Conservation (phyloP, 2,329 filamentous ascomycete species). For the Cercospora sojina region DNA sequence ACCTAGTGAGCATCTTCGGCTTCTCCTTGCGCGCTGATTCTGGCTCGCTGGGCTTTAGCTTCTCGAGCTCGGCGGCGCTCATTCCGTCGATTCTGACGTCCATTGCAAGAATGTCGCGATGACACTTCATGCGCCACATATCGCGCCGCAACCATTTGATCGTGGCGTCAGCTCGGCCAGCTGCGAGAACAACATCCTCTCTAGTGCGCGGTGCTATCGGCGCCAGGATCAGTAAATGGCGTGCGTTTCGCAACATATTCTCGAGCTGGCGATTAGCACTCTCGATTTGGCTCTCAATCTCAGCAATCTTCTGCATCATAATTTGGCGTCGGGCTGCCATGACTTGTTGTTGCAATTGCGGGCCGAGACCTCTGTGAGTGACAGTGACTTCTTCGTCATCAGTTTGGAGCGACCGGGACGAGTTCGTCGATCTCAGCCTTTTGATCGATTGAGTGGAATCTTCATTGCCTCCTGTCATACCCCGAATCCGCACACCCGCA, state of each 20-base stretch:
- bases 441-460: slow-evolving; percentile 71
- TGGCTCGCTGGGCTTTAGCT: slow-evolving; percentile 18
- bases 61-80: slow-evolving; percentile 28
- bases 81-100: slow-evolving; percentile 78
- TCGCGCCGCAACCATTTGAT: slow-evolving; percentile 93
- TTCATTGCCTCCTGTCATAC: slow-evolving; percentile 79
- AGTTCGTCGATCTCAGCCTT: slow-evolving; percentile 61
- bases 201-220: slow-evolving; percentile 89
- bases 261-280: slow-evolving; percentile 76
- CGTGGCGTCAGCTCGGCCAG: slow-evolving; percentile 79
- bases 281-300: slow-evolving; percentile 76
- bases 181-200: slow-evolving; percentile 80
- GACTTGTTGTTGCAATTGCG: slow-evolving; percentile 82
- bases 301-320: slow-evolving; percentile 78
- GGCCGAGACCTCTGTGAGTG: slow-evolving; percentile 45
- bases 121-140: slow-evolving; percentile 87
- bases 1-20: slow-evolving; percentile 28
- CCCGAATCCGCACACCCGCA: slow-evolving; percentile 85
- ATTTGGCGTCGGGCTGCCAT: slow-evolving; percentile 76
- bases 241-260: slow-evolving; percentile 78
- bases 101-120: slow-evolving; percentile 80
- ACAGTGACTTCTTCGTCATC: slow-evolving; percentile 72
- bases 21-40: slow-evolving; percentile 31
- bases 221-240: slow-evolving; percentile 83
- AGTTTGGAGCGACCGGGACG: slow-evolving; percentile 60